phyloP scores from a whole-genome alignment of 2,329 filamentous ascomycete species.

The Colletotrichum sansevieriae region DNA sequence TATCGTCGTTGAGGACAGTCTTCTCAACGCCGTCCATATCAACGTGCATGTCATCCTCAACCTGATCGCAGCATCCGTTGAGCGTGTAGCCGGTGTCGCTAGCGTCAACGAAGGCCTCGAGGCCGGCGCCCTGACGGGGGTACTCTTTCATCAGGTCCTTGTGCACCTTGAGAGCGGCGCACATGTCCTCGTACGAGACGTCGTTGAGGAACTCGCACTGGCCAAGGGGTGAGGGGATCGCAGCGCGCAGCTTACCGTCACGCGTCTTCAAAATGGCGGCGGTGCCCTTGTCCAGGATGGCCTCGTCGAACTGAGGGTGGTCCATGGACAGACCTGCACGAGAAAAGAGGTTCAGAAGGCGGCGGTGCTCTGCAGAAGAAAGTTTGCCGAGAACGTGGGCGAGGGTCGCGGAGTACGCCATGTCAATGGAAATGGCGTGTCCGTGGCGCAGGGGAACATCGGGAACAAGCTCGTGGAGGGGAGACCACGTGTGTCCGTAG shows the following conservation, averaged over 20 bases:
- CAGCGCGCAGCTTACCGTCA: slow-evolving; percentile 75
- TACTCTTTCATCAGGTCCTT: slow-evolving; percentile 74
- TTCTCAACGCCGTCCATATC: slow-evolving; percentile 11
- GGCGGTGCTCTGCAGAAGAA: slow-evolving; percentile 69
- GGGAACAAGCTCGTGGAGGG: slow-evolving; percentile 77
- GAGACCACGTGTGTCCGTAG: slow-evolving; percentile 82
- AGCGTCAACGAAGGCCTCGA: slow-evolving; percentile 78
- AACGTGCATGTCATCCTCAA: background rate
- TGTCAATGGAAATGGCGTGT: slow-evolving; percentile 81
- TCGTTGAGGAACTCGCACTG: slow-evolving; percentile 78
- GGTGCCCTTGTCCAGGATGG: slow-evolving; percentile 74
- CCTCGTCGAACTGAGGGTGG: slow-evolving; percentile 75
- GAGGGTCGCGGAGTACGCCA: slow-evolving; percentile 80
- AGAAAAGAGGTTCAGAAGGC: slow-evolving; percentile 76
- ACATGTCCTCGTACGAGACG: slow-evolving; percentile 72
- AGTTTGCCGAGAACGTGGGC: slow-evolving; percentile 74
- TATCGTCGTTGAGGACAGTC: slow-evolving; percentile 10
- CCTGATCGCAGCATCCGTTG: slow-evolving; percentile 45
- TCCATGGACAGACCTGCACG: slow-evolving; percentile 79
- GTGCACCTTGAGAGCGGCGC: slow-evolving; percentile 70
- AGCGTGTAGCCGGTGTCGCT: slow-evolving; percentile 73
- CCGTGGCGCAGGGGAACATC: slow-evolving; percentile 78
- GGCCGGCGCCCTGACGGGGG: slow-evolving; percentile 72
- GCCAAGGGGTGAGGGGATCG: slow-evolving; percentile 77
- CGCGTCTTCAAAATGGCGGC: slow-evolving; percentile 78